A percentile compares a stretch with the other conserved stretches of the same genome.
These are phyloP conservation scores for Leishmania turanica DNA, from an alignment of 208 protist species.

Conservation along the genomic window DNA sequence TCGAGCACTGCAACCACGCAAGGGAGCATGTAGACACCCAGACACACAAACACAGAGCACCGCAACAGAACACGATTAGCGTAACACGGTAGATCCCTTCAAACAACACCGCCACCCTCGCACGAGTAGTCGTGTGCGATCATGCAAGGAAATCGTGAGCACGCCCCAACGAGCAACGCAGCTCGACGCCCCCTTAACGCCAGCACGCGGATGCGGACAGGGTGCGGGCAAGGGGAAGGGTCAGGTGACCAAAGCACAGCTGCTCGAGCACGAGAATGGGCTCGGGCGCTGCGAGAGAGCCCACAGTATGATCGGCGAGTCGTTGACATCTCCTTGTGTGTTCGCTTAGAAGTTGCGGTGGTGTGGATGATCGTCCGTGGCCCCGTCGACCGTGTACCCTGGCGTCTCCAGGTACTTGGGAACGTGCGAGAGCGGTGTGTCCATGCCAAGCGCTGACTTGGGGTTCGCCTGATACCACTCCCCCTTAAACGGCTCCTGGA, in stretches of 20 bases:
- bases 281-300: background rate
- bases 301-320: no score
- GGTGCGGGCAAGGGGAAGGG: no score
- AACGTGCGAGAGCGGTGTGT: constrained; percentile 83
- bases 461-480: constrained; percentile 90
- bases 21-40: no score
- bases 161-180: background rate
- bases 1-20: background rate
- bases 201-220: background rate
- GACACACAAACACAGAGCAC: background rate
- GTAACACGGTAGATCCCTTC: background rate
- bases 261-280: background rate
- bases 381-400: constrained; percentile 43
- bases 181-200: background rate
- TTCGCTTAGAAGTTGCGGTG: constrained; percentile 67
- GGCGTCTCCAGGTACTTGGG: constrained; percentile 86
- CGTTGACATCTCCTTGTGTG: background rate
- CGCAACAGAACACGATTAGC: background rate
- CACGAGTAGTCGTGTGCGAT: no score
- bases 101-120: background rate
- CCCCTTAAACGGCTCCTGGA: constrained; percentile 85
- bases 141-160: background rate
- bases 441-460: constrained; percentile 74
- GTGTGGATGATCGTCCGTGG: constrained; percentile 55
- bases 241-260: background rate